A percentile compares a stretch with the other conserved stretches of the same genome.
These are phyloP conservation scores for Leishmania mexicana DNA, from an alignment of 208 protist genomes.

Conservation along the genomic window DNA sequence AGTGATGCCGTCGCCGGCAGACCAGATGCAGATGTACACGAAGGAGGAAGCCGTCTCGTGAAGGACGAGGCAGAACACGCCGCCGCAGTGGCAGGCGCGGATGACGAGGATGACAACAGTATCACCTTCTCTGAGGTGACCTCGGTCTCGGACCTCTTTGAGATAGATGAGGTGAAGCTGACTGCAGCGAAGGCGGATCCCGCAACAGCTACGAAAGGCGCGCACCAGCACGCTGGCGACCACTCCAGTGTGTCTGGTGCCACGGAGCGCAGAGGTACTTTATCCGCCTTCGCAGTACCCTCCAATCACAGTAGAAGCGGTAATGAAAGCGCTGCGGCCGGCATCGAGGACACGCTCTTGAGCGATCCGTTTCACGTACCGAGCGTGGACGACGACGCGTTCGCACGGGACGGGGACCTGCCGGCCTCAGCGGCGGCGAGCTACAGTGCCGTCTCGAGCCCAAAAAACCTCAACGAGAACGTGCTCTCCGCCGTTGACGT, in stretches of 20 bases:
- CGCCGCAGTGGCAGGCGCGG: not conserved
- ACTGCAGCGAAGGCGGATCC: not conserved
- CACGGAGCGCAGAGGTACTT: not conserved
- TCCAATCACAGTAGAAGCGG: not conserved
- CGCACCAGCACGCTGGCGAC: not conserved
- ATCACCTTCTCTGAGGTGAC: slow-evolving; percentile 25
- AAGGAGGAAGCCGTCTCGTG: not conserved
- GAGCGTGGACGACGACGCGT: slow-evolving; percentile 37
- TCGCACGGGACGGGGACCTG: slow-evolving; percentile 34
- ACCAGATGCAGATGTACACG: not conserved
- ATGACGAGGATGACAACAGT: slow-evolving; percentile 13
- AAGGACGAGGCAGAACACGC: not conserved
- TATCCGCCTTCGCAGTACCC: slow-evolving; percentile 2
- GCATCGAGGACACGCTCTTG: slow-evolving; percentile 5
- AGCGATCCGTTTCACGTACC: slow-evolving; percentile 36
- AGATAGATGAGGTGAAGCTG: not conserved
- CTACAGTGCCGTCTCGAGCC: not conserved
- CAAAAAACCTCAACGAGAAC: slow-evolving; percentile 33
- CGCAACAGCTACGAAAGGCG: not conserved
- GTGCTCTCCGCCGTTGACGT: slow-evolving; percentile 78
- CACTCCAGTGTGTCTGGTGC: not conserved
- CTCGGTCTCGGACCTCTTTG: slow-evolving; percentile 23
- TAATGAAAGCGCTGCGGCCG: not conserved
- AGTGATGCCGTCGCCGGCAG: not conserved
- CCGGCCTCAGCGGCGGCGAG: slow-evolving; percentile 6